A percentile compares a stretch with the other conserved stretches of the same genome.
These are phyloP conservation scores for Hypoxylon sp. DNA, from an alignment of 2,329 filamentous ascomycete species.

Conservation along the genomic window DNA sequence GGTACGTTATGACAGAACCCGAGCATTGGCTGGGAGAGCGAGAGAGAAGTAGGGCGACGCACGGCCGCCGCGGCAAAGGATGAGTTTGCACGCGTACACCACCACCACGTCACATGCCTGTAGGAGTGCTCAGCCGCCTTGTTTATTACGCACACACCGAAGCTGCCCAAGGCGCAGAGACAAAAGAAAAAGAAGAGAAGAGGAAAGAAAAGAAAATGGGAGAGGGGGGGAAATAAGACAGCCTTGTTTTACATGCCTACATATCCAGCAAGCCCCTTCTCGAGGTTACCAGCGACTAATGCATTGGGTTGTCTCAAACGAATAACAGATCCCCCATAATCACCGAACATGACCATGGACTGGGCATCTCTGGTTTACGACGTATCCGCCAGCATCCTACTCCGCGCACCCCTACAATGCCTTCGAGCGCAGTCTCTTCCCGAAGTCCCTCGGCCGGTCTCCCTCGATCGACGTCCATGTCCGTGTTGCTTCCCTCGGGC, in stretches of 20 bases:
- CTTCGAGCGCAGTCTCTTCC: conserved; percentile 69
- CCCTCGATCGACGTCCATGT: conserved; percentile 76
- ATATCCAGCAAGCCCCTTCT: conserved; percentile 2
- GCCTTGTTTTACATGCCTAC: background rate
- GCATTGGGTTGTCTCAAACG: conserved; percentile 35
- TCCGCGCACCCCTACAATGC: conserved; percentile 69
- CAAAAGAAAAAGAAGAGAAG: conserved; percentile 2
- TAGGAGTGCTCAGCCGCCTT: conserved; percentile 32
- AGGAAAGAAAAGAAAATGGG: conserved; percentile 3
- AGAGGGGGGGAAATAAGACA: conserved; percentile 1
- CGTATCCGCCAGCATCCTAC: conserved; percentile 90
- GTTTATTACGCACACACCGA: conserved; percentile 12
- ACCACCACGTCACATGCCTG: background rate
- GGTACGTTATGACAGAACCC: conserved; percentile 60
- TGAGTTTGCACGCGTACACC: conserved; percentile 17
- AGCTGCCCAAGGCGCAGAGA: background rate
- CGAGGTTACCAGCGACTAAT: conserved; percentile 38
- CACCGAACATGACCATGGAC: conserved; percentile 84
- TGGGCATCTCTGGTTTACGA: conserved; percentile 85
- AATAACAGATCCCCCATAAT: conserved; percentile 77
- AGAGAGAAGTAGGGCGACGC: conserved; percentile 6
- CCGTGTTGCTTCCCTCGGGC: conserved; percentile 67
- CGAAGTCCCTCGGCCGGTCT: conserved; percentile 64
- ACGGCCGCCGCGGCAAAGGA: background rate
- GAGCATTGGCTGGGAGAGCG: conserved; percentile 17